These are phyloP conservation scores for Colletotrichum simmondsii DNA, from an alignment of 2,329 filamentous ascomycete genomes.

Conservation along the genomic window DNA sequence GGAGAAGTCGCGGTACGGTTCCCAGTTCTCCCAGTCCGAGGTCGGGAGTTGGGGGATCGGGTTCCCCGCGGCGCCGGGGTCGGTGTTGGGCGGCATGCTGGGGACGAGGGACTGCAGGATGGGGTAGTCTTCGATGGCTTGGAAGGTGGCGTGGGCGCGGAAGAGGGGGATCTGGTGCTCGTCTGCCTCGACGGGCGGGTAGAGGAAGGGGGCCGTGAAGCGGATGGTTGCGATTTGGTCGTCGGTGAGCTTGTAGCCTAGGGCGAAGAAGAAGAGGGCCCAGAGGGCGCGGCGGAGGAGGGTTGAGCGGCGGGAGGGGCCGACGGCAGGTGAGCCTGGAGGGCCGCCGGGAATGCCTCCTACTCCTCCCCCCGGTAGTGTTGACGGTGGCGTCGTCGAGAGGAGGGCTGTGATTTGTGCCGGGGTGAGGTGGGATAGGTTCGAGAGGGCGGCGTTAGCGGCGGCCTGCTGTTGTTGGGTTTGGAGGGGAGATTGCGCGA, in stretches of 20 bases:
- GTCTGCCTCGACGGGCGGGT: neutral
- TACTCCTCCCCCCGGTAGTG: neutral
- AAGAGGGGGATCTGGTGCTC: neutral
- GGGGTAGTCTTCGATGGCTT: neutral
- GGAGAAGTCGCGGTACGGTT: conserved; percentile 19
- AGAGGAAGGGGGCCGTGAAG: conserved; percentile 15
- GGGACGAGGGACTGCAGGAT: conserved; percentile 7
- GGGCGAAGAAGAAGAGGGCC: conserved; percentile 27
- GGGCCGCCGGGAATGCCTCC: neutral
- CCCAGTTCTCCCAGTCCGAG: conserved; percentile 23
- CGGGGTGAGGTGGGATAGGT: conserved; percentile 35
- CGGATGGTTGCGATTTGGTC: conserved; percentile 12
- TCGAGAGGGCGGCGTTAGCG: conserved; percentile 28
- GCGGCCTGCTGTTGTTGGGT: conserved; percentile 5
- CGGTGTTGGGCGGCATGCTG: neutral
- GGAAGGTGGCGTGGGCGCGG: conserved; percentile 9
- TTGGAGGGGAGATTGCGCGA: neutral
- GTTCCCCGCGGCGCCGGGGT: neutral
- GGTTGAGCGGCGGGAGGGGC: conserved; percentile 15
- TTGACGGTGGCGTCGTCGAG: conserved; percentile 5
- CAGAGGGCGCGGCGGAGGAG: conserved; percentile 19
- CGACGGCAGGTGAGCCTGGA: neutral
- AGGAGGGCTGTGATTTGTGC: conserved; percentile 35
- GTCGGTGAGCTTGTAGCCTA: conserved; percentile 21
- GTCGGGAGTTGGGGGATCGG: neutral